Conservation (phyloP, 768 basidiomycete genomes). For the Termitomyces sp. region DNA sequence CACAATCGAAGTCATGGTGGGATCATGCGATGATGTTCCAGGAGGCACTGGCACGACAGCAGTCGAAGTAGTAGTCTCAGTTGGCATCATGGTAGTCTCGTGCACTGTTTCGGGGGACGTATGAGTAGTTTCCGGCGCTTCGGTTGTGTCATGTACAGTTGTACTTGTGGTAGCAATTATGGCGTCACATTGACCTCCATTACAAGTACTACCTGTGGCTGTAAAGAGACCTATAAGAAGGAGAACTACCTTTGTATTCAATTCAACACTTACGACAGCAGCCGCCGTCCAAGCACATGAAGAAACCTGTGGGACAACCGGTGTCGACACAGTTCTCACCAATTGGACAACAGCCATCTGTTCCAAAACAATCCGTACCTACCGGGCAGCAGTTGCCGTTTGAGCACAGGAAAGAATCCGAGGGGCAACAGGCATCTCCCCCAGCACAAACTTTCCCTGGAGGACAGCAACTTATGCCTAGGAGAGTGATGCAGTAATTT, state of each 20-base stretch:
- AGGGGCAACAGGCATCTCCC: background rate
- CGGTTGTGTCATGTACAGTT: background rate
- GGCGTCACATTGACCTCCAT: background rate
- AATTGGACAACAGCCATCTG: background rate
- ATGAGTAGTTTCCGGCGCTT: background rate
- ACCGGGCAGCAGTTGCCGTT: background rate
- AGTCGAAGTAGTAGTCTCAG: no score
- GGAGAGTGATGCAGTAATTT: background rate
- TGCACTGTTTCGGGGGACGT: no score
- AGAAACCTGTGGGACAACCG: background rate
- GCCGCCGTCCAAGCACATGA: no score
- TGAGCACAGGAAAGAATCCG: background rate
- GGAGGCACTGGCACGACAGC: no score
- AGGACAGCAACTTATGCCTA: background rate
- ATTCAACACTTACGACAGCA: background rate
- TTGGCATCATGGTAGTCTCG: no score
- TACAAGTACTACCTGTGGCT: background rate
- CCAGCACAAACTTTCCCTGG: background rate
- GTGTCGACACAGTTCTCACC: background rate
- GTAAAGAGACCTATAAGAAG: background rate
- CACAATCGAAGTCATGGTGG: background rate
- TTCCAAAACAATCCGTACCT: background rate
- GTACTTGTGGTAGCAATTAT: background rate
- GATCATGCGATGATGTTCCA: background rate
- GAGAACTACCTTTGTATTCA: background rate